Base-by-base conservation (phyloP, 2,329 filamentous ascomycete genomes). In the Plectosphaerella sp. region DNA sequence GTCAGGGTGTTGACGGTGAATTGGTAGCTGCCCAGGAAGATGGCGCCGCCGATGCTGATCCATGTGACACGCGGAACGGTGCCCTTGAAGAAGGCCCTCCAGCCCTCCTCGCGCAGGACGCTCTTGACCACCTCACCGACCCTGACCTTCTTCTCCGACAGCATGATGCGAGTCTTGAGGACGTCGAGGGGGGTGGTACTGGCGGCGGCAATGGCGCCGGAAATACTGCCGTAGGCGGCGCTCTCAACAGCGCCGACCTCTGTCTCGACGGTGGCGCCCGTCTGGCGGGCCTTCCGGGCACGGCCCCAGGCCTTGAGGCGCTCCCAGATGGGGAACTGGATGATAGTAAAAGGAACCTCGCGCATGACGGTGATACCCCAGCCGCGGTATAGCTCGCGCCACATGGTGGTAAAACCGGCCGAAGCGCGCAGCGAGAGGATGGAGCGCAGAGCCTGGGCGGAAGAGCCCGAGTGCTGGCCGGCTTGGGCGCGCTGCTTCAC, bases 241-340 rank as follows among this genome's bases (percentile, higher is more conserved):
- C 89, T 94, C 72, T 96, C 91, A 2, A 80, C 71, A 0, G 88
- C 91, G 15, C 84, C 80, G 2, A 94, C 75, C 64, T 78, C 72
- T 58, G 54, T 60, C 35, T 53, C 52, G 15, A 18, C 25, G 8
- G 57, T 59, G 3, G 48, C 55, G 3, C 56, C 55, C 1, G 54
- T 54, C 22, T 37, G 49, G 1, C 47, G 33, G 47, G 39, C 39
- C 48, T 51, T 56, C 47, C 75, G 68, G 41, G 72, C 62, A 43
- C 78, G 70, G 6, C 84, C 77, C 80, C 83, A 89, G 42, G 77
- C 76, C 78, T 97, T 97, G 79, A 97, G 82, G 5, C 80, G 84
- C 72, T 99, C 94, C 94, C 94, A 99, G 57, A 99, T 79, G 45
- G 94, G 94, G 67, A 99, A 99, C 71, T 99, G 94, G 57, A 99